phyloP scores from a whole-genome alignment of 2,329 filamentous ascomycete species.

The Colletotrichum acutatum region DNA sequence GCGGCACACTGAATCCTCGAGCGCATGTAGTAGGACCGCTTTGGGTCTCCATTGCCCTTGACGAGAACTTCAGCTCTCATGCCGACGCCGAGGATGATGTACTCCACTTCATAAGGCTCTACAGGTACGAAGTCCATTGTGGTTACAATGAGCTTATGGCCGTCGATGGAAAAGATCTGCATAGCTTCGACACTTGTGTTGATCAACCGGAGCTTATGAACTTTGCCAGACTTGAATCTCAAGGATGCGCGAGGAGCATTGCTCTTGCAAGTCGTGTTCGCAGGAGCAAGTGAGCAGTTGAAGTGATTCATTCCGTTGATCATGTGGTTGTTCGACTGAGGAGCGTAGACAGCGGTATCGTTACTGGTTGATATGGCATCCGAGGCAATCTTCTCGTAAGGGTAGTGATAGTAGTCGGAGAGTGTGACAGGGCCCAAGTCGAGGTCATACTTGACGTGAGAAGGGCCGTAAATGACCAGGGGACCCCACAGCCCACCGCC shows the following conservation, averaged over 20 bases:
- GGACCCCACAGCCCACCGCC: conserved; percentile 68
- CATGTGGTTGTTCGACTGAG: conserved; percentile 52
- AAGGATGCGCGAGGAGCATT: conserved; percentile 9
- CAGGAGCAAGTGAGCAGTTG: conserved; percentile 53
- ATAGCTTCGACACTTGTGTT: conserved; percentile 32
- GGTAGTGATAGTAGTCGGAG: conserved; percentile 69
- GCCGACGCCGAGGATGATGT: conserved; percentile 16
- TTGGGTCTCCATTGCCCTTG: conserved; percentile 18
- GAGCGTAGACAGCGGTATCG: conserved; percentile 53
- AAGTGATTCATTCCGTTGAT: conserved; percentile 56
- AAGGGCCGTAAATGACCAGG: conserved; percentile 68
- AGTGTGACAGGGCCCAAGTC: conserved; percentile 68
- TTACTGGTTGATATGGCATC: conserved; percentile 52
- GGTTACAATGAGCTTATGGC: conserved; percentile 21
- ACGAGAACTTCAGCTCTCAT: conserved; percentile 27
- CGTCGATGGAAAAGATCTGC: conserved; percentile 32
- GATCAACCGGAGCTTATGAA: conserved; percentile 27
- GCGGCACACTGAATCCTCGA: conserved; percentile 15
- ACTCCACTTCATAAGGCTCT: conserved; percentile 30
- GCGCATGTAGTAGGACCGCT: conserved; percentile 20
- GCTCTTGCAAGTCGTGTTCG: conserved; percentile 48
- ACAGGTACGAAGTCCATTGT: conserved; percentile 26
- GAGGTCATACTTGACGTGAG: conserved; percentile 63
- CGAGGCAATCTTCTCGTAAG: conserved; percentile 57
- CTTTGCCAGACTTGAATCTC: conserved; percentile 26